These are phyloP conservation scores for Ligustrum vulgare DNA, from an alignment of 257 asterid genomes.

Conservation along the genomic window DNA sequence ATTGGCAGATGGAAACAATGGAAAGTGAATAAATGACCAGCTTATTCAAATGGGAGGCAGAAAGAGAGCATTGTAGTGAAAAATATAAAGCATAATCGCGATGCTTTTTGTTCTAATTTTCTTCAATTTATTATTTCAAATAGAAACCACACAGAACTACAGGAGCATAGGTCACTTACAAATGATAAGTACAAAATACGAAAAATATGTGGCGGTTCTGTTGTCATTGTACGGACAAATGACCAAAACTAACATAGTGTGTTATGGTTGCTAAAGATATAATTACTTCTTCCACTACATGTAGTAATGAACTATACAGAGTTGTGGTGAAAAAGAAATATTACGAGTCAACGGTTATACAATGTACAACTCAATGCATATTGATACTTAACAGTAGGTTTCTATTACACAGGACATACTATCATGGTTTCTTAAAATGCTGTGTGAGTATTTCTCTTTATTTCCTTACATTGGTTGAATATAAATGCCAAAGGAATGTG, in stretches of 20 bases:
- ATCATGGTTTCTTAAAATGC: constrained; percentile 12
- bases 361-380: constrained; percentile 12
- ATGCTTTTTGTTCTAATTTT: constrained; percentile 3
- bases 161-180: constrained; percentile 14
- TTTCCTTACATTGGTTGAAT: constrained; percentile 6
- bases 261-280: neutral
- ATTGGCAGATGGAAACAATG: neutral
- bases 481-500: neutral
- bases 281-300: neutral
- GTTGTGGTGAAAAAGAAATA: neutral
- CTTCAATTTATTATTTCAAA: constrained; percentile 14
- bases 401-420: neutral
- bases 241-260: constrained; percentile 1
- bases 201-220: neutral
- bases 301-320: neutral
- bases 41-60: constrained; percentile 14
- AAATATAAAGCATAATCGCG: neutral
- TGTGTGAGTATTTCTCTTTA: neutral
- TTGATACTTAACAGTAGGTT: neutral
- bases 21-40: constrained; percentile 11
- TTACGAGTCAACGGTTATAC: constrained; percentile 9
- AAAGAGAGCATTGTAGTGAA: constrained; percentile 1
- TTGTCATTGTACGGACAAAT: constrained; percentile 7
- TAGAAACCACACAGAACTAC: constrained; percentile 16
- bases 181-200: constrained; percentile 11